phyloP scores from a whole-genome alignment of 371 early-diverging fungal genomes.

The Lichtheimia corymbifera region DNA sequence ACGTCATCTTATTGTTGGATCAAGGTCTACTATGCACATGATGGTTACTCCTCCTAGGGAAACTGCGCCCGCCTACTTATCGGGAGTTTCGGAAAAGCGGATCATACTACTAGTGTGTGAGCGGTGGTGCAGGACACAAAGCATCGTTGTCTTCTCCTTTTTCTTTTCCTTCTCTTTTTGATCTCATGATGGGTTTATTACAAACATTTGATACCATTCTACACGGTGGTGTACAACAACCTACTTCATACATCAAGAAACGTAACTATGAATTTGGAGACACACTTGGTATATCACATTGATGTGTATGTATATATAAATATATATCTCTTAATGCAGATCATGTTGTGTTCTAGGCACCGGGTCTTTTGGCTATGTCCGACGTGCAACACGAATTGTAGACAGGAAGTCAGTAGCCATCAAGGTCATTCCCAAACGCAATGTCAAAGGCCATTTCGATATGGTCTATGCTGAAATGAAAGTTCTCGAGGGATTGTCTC shows the following conservation, averaged over 20 bases:
- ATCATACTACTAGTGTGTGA: too few relatives aligned
- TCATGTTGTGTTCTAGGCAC: conserved; percentile 43
- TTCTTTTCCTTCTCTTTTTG: background rate
- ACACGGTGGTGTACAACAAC: conserved; percentile 56
- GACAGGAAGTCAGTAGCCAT: conserved; percentile 71
- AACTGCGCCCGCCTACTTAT: too few relatives aligned
- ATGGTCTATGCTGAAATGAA: conserved; percentile 80
- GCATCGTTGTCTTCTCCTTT: background rate
- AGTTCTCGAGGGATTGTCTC: conserved; percentile 65
- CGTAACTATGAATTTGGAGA: conserved; percentile 63
- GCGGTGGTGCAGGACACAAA: too few relatives aligned
- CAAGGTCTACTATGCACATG: too few relatives aligned
- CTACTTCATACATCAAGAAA: conserved; percentile 71
- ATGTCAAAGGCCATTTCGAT: conserved; percentile 62
- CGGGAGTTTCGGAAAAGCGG: too few relatives aligned
- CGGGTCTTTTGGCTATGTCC: conserved; percentile 78
- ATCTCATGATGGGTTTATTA: conserved; percentile 12
- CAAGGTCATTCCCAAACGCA: conserved; percentile 78
- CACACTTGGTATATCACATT: conserved; percentile 52
- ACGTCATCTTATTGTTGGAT: too few relatives aligned
- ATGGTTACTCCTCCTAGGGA: too few relatives aligned
- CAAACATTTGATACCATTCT: conserved; percentile 37
- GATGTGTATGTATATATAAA: background rate
- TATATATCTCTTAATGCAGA: background rate
- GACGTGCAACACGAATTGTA: conserved; percentile 57